Evolutionary conservation across 305 asterid species (phyloP), one percentile per base, ranked within the genome.

Genomic region (Fraxinus nigra): DNA sequence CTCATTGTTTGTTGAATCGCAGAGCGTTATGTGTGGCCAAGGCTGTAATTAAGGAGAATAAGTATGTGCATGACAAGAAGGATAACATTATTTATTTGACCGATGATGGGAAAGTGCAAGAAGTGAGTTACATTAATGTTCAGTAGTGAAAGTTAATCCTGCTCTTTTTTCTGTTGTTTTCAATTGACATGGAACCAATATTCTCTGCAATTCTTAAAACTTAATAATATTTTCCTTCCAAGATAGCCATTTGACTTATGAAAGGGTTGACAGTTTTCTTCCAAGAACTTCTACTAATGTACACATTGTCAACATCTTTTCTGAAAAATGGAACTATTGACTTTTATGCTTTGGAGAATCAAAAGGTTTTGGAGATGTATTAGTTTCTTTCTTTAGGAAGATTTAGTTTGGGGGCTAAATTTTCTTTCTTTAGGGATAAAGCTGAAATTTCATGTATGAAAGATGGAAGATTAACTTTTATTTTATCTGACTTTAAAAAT

Each of bases 1-100:
- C 85, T 87, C 35, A 81, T 73, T 80, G 75, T 83, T 73, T 80
- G 73, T 83, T 85, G 75, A 59, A 79, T 74, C 85, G 86, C 93
- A 96, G 99, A 87, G 82, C 93, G 24, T 83, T 96, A 56, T 85
- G 84, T 87, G 92, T 90, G 86, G 92, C 97, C 90, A 96, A 96
- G 90, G 85, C 82, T 77, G 91, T 92, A 75, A 93, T 96, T 72
- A 89, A 87, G 90, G 94, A 91, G 80, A 88, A 89, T 85, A 93
- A 92, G 90, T 94, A 85, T 85, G 98, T 90, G 63, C 88, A 80
- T 80, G 92, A 87, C 89, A 93, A 89, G 91, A 86, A 89, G 82
- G 97, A 91, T 86, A 84, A 83, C 87, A 77, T 92, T 77, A 91
- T 94, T 84, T 83, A 89, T 89, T 98, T 96, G 77, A 81, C 87